Percentiles rank a stretch among this genome's conserved stretches.
Evolutionary conservation across 2,329 filamentous ascomycete species (phyloP).

Genomic region (Purpureocillium lavendulum): DNA sequence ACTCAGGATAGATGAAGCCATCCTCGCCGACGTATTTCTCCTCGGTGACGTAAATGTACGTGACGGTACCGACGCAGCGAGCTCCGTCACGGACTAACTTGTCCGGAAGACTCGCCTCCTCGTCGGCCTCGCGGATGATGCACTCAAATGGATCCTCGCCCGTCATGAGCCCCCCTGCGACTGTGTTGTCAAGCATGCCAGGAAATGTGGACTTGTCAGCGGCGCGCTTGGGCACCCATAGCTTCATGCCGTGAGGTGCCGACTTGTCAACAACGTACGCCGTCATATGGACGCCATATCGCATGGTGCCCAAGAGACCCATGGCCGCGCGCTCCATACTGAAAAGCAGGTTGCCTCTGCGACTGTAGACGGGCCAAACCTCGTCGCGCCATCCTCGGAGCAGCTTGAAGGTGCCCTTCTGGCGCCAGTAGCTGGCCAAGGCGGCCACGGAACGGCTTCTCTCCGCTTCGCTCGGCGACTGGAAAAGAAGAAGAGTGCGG

Average conservation of each 20-base stretch:
- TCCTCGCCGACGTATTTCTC: conserved; percentile 69
- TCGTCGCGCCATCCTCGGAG: conserved; percentile 76
- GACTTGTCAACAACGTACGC: conserved; percentile 49
- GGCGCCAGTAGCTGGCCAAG: conserved; percentile 60
- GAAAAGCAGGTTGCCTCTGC: conserved; percentile 54
- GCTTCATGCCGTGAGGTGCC: conserved; percentile 49
- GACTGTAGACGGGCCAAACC: conserved; percentile 68
- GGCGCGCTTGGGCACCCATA: conserved; percentile 80
- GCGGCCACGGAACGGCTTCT: conserved; percentile 49
- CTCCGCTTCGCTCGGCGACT: conserved; percentile 48
- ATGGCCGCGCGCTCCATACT: conserved; percentile 70
- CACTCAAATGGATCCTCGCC: conserved; percentile 75
- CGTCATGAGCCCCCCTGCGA: conserved; percentile 70
- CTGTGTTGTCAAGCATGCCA: conserved; percentile 91
- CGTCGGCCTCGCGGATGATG: conserved; percentile 74
- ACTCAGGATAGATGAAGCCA: conserved; percentile 80
- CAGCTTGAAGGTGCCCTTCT: conserved; percentile 63
- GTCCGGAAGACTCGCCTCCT: conserved; percentile 78
- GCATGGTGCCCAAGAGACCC: conserved; percentile 65
- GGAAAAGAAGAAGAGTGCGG: conserved; percentile 57
- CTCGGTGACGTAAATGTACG: conserved; percentile 78
- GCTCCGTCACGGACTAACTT: conserved; percentile 54
- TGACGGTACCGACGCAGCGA: conserved; percentile 59
- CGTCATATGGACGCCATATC: conserved; percentile 77
- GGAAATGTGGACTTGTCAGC: conserved; percentile 78